phyloP scores from a whole-genome alignment of 2,329 filamentous ascomycete genomes.

The Diplodia scrobiculata region DNA sequence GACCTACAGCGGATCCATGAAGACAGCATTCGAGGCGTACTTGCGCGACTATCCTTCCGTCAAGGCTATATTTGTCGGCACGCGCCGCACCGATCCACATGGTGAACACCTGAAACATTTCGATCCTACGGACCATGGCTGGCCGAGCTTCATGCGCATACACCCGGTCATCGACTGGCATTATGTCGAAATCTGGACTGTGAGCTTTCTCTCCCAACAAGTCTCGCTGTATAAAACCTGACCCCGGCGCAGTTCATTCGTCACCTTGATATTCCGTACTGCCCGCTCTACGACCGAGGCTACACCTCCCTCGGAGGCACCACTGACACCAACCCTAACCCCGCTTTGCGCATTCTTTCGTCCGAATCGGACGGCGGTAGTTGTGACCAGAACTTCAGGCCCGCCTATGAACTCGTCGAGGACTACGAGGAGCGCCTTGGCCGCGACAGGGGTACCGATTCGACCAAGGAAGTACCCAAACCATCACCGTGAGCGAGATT shows the following conservation, averaged over 20 bases:
- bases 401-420: conserved; percentile 47
- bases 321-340: conserved; percentile 87
- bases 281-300: conserved; percentile 80
- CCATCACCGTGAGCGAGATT: conserved; percentile 1
- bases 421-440: conserved; percentile 47
- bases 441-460: conserved; percentile 36
- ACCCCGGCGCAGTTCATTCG: conserved; percentile 63
- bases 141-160: conserved; percentile 89
- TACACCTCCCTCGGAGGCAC: conserved; percentile 93
- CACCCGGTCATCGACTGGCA: conserved; percentile 98
- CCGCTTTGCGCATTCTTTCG: conserved; percentile 51
- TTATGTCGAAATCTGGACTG: conserved; percentile 87
- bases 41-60: conserved; percentile 65
- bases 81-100: conserved; percentile 88
- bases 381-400: conserved; percentile 39
- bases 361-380: conserved; percentile 30
- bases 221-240: conserved; percentile 1
- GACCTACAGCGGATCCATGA: conserved; percentile 78
- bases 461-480: neutral
- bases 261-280: conserved; percentile 79
- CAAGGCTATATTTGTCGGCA: conserved; percentile 82
- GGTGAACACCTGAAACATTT: conserved; percentile 78
- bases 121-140: conserved; percentile 82
- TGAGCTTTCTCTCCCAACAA: neutral
- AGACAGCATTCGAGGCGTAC: conserved; percentile 76